Evolutionary conservation across 495 filamentous ascomycete species (phyloP), one percentile per base, ranked within the genome.

Genomic region (Tuber indicum): DNA sequence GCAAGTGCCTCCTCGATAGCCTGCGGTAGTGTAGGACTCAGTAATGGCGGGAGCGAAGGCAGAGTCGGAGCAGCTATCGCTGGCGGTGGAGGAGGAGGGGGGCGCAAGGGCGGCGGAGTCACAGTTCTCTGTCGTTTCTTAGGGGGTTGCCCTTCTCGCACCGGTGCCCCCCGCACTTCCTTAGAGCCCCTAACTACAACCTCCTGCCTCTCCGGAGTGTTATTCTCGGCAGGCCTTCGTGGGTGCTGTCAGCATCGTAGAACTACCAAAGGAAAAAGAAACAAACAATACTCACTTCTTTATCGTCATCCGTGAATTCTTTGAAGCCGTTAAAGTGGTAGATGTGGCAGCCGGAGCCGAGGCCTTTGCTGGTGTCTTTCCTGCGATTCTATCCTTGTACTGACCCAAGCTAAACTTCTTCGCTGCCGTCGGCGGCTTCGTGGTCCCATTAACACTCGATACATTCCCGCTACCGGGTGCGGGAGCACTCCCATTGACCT

Each of bases 351-450:
- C 36, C 26, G 72, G 77, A 44, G 74, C 74, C 36, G 76, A 74
- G 14, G 78, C 74, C 75, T 81, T 81, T 41, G 72, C 75, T 44
- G 79, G 79, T 17, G 21, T 52, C 66, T 78, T 81, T 32, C 75
- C 74, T 70, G 74, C 78, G 43, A 75, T 79, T 75, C 75, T 80
- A 21, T 77, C 73, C 7, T 75, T 75, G 71, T 83, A 83, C 73
- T 83, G 75, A 19, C 69, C 81, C 66, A 83, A 47, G 44, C 71
- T 83, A 71, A 83, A 79, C 78, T 83, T 83, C 73, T 83, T 83
- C 76, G 76, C 77, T 74, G 72, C 76, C 70, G 76, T 73, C 36
- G 71, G 43, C 3, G 26, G 26, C 49, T 81, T 81, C 36, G 72
- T 36, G 42, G 72, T 47, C 16, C 78, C 78, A 72, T 82, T 82